These are phyloP conservation scores for Pseudogymnoascus destructans DNA, from an alignment of 2,329 filamentous ascomycete species.

Conservation along the genomic window DNA sequence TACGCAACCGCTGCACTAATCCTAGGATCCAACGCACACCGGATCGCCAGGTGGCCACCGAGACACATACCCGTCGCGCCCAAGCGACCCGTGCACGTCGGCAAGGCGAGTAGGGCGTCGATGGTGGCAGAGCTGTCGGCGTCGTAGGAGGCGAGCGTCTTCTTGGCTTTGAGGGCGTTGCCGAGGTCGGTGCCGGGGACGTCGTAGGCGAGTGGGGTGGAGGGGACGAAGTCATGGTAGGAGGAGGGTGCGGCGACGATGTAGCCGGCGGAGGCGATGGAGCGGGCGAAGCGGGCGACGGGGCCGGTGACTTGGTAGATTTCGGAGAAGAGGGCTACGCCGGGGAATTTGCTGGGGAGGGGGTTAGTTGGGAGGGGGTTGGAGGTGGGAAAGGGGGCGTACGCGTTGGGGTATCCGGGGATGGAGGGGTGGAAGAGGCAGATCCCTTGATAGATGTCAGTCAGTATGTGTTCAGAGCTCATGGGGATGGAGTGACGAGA, in stretches of 20 bases:
- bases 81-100: conserved; percentile 69
- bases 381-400: conserved; percentile 25
- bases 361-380: conserved; percentile 7
- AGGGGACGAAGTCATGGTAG: conserved; percentile 86
- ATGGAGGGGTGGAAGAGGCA: conserved; percentile 81
- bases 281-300: conserved; percentile 75
- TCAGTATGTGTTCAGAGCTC: conserved; percentile 11
- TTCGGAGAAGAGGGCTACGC: conserved; percentile 79
- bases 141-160: conserved; percentile 79
- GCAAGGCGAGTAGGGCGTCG: conserved; percentile 55
- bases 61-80: conserved; percentile 85
- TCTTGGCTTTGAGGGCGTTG: conserved; percentile 74
- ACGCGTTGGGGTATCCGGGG: conserved; percentile 75
- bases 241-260: conserved; percentile 83
- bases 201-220: conserved; percentile 74
- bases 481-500: not conserved
- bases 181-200: conserved; percentile 76
- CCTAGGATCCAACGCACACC: conserved; percentile 60
- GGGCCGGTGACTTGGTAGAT: conserved; percentile 97
- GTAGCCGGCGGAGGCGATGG: conserved; percentile 86
- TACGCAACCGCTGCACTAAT: conserved; percentile 71
- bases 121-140: conserved; percentile 58
- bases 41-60: conserved; percentile 71
- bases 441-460: conserved; percentile 45
- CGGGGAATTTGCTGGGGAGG: conserved; percentile 55